These are phyloP conservation scores for Myochromella boudieri DNA, from an alignment of 768 basidiomycete genomes.

Conservation along the genomic window DNA sequence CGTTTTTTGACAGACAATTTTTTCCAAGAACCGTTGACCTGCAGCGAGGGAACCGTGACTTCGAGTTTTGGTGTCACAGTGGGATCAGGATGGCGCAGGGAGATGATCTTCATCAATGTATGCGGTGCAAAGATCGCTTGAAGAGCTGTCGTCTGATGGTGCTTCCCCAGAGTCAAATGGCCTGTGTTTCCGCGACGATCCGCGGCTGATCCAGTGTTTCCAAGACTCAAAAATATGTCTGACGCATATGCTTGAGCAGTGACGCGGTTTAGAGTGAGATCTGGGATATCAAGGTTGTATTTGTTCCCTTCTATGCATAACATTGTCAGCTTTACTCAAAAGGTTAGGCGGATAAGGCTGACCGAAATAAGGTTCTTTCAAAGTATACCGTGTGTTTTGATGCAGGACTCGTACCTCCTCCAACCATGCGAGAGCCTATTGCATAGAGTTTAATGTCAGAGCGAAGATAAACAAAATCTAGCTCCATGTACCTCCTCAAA, in stretches of 20 bases:
- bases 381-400: constrained; percentile 4
- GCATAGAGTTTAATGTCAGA: neutral
- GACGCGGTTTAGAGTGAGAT: constrained; percentile 1
- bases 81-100: too few relatives aligned
- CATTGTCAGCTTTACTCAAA: neutral
- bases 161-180: neutral
- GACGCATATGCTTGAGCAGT: neutral
- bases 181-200: constrained; percentile 4
- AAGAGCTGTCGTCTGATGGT: neutral
- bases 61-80: too few relatives aligned
- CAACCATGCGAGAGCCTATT: constrained; percentile 4
- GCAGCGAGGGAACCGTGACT: too few relatives aligned
- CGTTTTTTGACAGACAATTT: too few relatives aligned
- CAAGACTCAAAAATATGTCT: constrained; percentile 2
- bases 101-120: too few relatives aligned
- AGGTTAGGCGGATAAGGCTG: neutral
- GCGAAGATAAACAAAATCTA: neutral
- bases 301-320: constrained; percentile 3
- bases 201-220: constrained; percentile 5
- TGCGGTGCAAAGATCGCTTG: neutral
- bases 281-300: constrained; percentile 3
- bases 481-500: neutral
- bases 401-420: constrained; percentile 7
- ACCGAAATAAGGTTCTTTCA: constrained; percentile 2
- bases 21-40: too few relatives aligned